Evolutionary conservation across 345 rosid species (phyloP).

Genomic region (Eutrema japonicum): DNA sequence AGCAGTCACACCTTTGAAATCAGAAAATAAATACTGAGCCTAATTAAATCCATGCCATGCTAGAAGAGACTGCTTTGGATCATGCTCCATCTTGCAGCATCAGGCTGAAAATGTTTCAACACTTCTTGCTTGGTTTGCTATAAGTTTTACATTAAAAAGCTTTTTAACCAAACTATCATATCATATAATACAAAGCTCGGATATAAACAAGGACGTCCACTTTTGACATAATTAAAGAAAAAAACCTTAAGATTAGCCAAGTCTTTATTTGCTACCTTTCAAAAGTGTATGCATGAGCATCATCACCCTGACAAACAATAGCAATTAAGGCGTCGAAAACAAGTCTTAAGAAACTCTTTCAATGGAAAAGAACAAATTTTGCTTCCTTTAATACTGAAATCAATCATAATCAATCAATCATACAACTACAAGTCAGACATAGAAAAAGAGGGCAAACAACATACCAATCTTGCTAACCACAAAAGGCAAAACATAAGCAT

Average conservation of each 20-base stretch:
- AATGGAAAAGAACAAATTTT: slow-evolving; percentile 2
- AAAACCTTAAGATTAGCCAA: slow-evolving; percentile 10
- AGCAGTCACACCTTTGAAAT: slow-evolving; percentile 13
- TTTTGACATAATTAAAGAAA: neutral
- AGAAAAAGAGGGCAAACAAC: slow-evolving; percentile 21
- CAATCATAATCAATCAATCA: neutral
- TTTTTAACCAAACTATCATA: neutral
- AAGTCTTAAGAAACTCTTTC: slow-evolving; percentile 13
- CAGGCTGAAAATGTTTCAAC: neutral
- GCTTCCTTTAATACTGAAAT: slow-evolving; percentile 10
- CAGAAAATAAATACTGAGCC: neutral
- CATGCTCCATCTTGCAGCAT: slow-evolving; percentile 17
- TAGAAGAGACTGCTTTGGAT: slow-evolving; percentile 14
- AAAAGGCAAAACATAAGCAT: slow-evolving; percentile 29
- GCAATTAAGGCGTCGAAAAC: neutral
- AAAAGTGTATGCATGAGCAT: neutral
- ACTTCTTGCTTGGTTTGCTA: slow-evolving; percentile 19
- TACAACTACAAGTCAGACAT: slow-evolving; percentile 20
- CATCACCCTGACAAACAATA: neutral
- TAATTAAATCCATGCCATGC: slow-evolving; percentile 14
- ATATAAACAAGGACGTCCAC: neutral
- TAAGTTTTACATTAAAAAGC: neutral
- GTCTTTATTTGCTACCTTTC: neutral
- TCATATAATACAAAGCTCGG: no score
- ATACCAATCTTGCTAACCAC: slow-evolving; percentile 10